A percentile compares a stretch with the other conserved stretches of the same genome.
Conservation (phyloP, 2,329 filamentous ascomycete genomes). For the Ceratocystis albifundus region DNA sequence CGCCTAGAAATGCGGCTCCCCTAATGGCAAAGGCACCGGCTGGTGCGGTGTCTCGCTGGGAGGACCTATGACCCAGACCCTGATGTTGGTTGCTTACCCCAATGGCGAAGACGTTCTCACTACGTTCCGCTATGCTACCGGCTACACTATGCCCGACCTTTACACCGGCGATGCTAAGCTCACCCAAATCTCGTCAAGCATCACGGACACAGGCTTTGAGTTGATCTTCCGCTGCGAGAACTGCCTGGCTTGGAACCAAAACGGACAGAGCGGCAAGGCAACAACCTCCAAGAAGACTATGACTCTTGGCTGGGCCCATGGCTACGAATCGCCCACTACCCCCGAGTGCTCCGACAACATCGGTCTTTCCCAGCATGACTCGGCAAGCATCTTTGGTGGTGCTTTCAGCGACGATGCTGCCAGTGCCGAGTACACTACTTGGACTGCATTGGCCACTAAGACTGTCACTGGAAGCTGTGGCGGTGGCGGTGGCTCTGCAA, state of each 20-base stretch:
- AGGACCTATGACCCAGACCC: slow-evolving; percentile 45
- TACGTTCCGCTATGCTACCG: slow-evolving; percentile 46
- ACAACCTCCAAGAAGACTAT: slow-evolving; percentile 36
- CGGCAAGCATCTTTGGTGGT: slow-evolving; percentile 35
- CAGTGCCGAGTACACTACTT: slow-evolving; percentile 31
- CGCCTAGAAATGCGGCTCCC: slow-evolving; percentile 24
- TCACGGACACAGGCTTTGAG: slow-evolving; percentile 48
- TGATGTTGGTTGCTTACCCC: slow-evolving; percentile 49
- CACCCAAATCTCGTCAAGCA: slow-evolving; percentile 46
- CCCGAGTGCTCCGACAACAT: slow-evolving; percentile 36
- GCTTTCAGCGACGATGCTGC: slow-evolving; percentile 29
- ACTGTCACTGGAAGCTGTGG: slow-evolving; percentile 31
- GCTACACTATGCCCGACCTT: slow-evolving; percentile 46
- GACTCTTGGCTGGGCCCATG: slow-evolving; percentile 47
- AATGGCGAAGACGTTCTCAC: slow-evolving; percentile 43
- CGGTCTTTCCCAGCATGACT: slow-evolving; percentile 43
- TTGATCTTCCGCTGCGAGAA: slow-evolving; percentile 35
- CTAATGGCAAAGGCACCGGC: slow-evolving; percentile 32
- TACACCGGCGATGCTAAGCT: slow-evolving; percentile 53
- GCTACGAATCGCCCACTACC: slow-evolving; percentile 35
- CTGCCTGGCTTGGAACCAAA: slow-evolving; percentile 40
- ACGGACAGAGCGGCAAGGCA: slow-evolving; percentile 34
- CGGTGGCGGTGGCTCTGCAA: not conserved
- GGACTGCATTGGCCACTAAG: slow-evolving; percentile 36
- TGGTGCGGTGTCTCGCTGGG: slow-evolving; percentile 49